Conservation (phyloP, 2,329 filamentous ascomycete genomes). For the Venturiaceae sp. region DNA sequence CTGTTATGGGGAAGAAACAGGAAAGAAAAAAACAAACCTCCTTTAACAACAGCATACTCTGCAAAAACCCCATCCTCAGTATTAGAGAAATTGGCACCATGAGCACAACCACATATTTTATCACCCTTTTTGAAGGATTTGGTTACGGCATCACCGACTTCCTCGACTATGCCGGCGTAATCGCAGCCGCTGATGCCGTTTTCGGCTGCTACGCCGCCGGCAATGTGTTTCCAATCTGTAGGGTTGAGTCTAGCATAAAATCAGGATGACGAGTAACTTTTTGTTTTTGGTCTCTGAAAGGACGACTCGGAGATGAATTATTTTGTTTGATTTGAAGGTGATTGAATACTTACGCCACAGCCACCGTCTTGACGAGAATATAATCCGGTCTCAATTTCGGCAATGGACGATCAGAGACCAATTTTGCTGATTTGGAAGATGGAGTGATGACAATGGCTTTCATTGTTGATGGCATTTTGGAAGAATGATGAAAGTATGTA, state of each 20-base stretch:
- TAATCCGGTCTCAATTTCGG: slow-evolving; percentile 38
- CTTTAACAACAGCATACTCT: slow-evolving; percentile 5
- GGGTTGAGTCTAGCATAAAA: slow-evolving; percentile 9
- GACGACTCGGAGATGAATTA: no score
- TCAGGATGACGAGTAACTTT: background rate
- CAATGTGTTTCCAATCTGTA: slow-evolving; percentile 12
- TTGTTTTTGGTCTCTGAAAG: background rate
- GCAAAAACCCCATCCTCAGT: slow-evolving; percentile 4
- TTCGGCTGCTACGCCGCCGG: slow-evolving; percentile 21
- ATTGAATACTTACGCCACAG: no score
- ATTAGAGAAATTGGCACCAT: slow-evolving; percentile 2
- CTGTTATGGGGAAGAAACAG: no score
- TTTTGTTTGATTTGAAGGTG: no score
- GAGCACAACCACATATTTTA: slow-evolving; percentile 3
- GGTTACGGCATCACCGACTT: slow-evolving; percentile 23
- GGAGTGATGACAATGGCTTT: slow-evolving; percentile 2
- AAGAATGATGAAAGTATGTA: background rate
- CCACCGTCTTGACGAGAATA: slow-evolving; percentile 42
- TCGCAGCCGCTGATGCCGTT: slow-evolving; percentile 26
- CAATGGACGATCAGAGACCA: slow-evolving; percentile 16
- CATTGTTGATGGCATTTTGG: background rate
- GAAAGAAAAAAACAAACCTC: background rate
- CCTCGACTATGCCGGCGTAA: slow-evolving; percentile 26
- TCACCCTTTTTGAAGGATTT: slow-evolving; percentile 9
- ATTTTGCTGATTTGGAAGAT: background rate